Conservation (phyloP, 2,329 filamentous ascomycete species). For the Stagonosporopsis rhizophila region DNA sequence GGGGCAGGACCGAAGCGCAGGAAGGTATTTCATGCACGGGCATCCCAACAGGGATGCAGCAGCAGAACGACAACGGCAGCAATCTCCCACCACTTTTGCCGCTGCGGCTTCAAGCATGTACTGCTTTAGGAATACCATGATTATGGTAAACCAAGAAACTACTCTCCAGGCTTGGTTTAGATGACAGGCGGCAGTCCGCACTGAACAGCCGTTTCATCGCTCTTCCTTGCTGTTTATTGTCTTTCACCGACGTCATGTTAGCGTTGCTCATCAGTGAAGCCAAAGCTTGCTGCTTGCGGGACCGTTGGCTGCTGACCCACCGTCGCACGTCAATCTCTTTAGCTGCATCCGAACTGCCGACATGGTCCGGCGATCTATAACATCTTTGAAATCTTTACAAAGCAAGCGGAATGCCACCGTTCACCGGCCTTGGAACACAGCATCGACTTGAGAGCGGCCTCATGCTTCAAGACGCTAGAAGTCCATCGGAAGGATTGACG, state of each 20-base stretch:
- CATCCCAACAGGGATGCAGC: slow-evolving; percentile 1
- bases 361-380: not conserved
- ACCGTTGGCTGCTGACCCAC: slow-evolving; percentile 8
- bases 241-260: not conserved
- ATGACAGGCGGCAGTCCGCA: not conserved
- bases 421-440: not conserved
- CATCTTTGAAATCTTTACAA: slow-evolving; percentile 9
- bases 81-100: slow-evolving; percentile 4
- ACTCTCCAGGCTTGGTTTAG: not conserved
- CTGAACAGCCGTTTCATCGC: not conserved
- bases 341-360: not conserved
- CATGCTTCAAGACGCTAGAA: not conserved
- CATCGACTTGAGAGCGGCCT: not conserved
- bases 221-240: not conserved
- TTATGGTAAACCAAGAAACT: not conserved
- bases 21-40: slow-evolving; percentile 12
- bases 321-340: slow-evolving; percentile 10
- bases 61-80: not conserved
- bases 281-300: slow-evolving; percentile 4
- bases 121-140: not conserved
- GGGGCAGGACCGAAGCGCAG: slow-evolving; percentile 9
- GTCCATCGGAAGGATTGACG: not conserved
- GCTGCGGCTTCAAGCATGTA: not conserved
- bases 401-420: slow-evolving; percentile 6
- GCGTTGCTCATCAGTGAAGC: slow-evolving; percentile 5